These are phyloP conservation scores for Saksenaea vasiformis DNA, from an alignment of 371 early-diverging fungal genomes.

Conservation along the genomic window DNA sequence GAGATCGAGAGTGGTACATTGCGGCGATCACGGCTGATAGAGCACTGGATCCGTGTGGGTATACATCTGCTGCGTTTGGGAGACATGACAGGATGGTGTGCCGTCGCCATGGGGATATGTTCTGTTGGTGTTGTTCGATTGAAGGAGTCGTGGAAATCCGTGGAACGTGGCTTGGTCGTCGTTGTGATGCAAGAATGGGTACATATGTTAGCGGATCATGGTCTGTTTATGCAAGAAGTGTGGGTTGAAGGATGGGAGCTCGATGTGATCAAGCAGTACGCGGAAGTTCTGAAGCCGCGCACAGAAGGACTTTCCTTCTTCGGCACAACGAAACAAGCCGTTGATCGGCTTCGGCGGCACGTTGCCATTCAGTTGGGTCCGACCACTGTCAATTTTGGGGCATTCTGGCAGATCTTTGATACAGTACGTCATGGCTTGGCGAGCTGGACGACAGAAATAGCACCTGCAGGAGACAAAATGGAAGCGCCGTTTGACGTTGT, in stretches of 20 bases:
- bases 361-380: slow-evolving; percentile 11
- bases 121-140: slow-evolving; percentile 73
- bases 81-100: slow-evolving; percentile 75
- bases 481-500: slow-evolving; percentile 15
- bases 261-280: slow-evolving; percentile 8
- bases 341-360: slow-evolving; percentile 37
- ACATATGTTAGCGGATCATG: slow-evolving; percentile 52
- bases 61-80: slow-evolving; percentile 54
- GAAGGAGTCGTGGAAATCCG: slow-evolving; percentile 75
- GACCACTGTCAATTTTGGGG: slow-evolving; percentile 42
- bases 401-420: slow-evolving; percentile 42
- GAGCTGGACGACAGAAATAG: slow-evolving; percentile 21
- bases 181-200: slow-evolving; percentile 63
- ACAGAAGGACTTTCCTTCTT: slow-evolving; percentile 34
- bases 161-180: slow-evolving; percentile 51
- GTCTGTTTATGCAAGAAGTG: slow-evolving; percentile 42
- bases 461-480: neutral
- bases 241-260: slow-evolving; percentile 36
- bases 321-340: slow-evolving; percentile 43
- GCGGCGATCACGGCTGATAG: slow-evolving; percentile 59
- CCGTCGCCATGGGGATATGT: slow-evolving; percentile 74
- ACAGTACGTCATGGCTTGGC: slow-evolving; percentile 28
- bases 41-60: slow-evolving; percentile 79
- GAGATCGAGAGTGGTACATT: slow-evolving; percentile 15
- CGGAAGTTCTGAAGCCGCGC: slow-evolving; percentile 10